Evolutionary conservation across 208 protist species (phyloP), one percentile per base, ranked within the genome.

Genomic region (Naegleria fowleri): DNA sequence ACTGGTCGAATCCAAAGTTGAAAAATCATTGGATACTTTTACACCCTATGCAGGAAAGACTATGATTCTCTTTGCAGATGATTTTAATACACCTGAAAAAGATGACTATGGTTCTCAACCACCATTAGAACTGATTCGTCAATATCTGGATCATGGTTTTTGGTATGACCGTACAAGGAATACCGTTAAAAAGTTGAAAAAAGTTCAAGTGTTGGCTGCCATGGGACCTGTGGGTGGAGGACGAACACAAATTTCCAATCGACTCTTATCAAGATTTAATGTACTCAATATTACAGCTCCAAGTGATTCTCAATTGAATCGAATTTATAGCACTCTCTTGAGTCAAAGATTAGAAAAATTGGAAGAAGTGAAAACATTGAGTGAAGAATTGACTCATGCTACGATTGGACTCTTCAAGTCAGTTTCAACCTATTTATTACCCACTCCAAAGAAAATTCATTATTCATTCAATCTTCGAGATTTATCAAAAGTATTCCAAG

Each of bases 391-490:
- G 83, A 97, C 98, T 6, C 94, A 97, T 67, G 96, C 97, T 36
- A 99, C 98, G 16, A 93, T 99, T 39, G 96, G 99, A 83, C 95
- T 98, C 7, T 99, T 98, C 94, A 96, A 96, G 88, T 94, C 94
- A 52, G 95, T 99, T 16, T 95, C 94, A 16, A 94, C 92, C 48
- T 95, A 97, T 76, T 92, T 99, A 38, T 94, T 99, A 51, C 98
- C 98, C 0, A 99, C 98, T 76, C 98, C 98, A 52, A 97, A 95
- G 90, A 99, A 99, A 94, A 98, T 96, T 29, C 98, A 99, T 95
- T 99, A 99, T 93, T 93, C 99, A 40, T 99, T 99, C 95, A 99
- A 98, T 93, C 92, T 99, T 83, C 96, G 98, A 87, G 98, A 99
- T 93, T 94, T 99, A 58, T 97, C 95, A 92, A 98, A 98, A 92